A percentile compares a stretch with the other conserved stretches of the same genome.
phyloP scores from a whole-genome alignment of 768 basidiomycete genomes.

The Pisolithus tinctorius region DNA sequence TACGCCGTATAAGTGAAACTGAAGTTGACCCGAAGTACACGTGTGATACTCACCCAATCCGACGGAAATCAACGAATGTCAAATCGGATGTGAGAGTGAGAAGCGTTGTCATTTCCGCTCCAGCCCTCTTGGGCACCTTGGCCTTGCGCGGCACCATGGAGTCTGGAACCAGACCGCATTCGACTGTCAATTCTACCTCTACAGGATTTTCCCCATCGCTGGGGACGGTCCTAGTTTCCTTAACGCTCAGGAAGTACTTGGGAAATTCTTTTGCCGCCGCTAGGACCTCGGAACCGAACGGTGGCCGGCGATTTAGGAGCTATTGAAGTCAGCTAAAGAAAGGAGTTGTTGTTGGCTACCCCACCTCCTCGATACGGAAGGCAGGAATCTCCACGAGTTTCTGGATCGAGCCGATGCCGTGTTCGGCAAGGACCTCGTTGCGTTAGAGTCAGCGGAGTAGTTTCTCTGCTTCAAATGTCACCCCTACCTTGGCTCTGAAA shows the following conservation, averaged over 20 bases:
- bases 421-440: conserved; percentile 63
- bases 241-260: conserved; percentile 48
- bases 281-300: conserved; percentile 69
- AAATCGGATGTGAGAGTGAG: conserved; percentile 71
- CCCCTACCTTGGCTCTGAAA: conserved; percentile 19
- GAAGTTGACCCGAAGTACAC: not conserved
- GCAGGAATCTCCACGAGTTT: conserved; percentile 51
- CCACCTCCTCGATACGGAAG: conserved; percentile 57
- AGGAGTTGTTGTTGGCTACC: not conserved
- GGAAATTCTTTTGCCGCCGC: conserved; percentile 59
- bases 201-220: conserved; percentile 48
- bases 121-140: conserved; percentile 41
- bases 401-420: conserved; percentile 61
- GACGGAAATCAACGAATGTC: conserved; percentile 71
- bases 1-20: conserved; percentile 23
- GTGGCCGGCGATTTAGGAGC: conserved; percentile 68
- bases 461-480: not conserved
- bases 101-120: conserved; percentile 60
- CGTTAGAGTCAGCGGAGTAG: conserved; percentile 8
- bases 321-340: conserved; percentile 21
- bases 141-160: conserved; percentile 28
- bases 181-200: conserved; percentile 47
- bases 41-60: conserved; percentile 54
- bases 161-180: conserved; percentile 44
- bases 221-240: conserved; percentile 36